Conservation (phyloP, 1,139 yeast species). For the Lodderomyces metapsilosis region DNA sequence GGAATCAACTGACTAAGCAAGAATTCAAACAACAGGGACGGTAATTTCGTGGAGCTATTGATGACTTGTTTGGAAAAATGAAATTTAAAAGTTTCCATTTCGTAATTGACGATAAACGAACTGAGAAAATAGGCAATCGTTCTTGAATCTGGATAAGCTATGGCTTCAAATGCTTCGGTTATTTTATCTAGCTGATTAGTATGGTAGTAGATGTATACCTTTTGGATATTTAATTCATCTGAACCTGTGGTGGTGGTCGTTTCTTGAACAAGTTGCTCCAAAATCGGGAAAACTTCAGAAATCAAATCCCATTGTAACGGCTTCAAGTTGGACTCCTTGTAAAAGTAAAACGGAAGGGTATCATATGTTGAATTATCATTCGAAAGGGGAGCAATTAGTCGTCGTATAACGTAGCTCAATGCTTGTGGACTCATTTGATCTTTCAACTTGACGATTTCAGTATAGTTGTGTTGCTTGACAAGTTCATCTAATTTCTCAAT, state of each 20-base stretch:
- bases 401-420: background rate
- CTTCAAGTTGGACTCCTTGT: background rate
- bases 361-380: background rate
- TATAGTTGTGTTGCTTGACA: background rate
- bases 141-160: conserved; percentile 19
- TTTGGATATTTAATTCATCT: background rate
- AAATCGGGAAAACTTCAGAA: background rate
- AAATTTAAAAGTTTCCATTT: conserved; percentile 29
- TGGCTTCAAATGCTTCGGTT: conserved; percentile 21
- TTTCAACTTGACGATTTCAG: background rate
- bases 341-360: background rate
- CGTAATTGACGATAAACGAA: conserved; percentile 32
- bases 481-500: background rate
- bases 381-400: background rate
- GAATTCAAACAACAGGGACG: conserved; percentile 27
- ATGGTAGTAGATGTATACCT: conserved; percentile 35
- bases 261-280: background rate
- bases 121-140: conserved; percentile 31
- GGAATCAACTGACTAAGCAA: conserved; percentile 25
- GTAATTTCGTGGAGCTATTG: conserved; percentile 16
- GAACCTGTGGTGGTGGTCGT: background rate
- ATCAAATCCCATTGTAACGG: background rate
- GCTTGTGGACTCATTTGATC: background rate
- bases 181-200: conserved; percentile 26
- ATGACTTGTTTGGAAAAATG: conserved; percentile 18